A percentile compares a stretch with the other conserved stretches of the same genome.
Conservation (phyloP, 108 stramenopile genomes). For the Conticribra guillardii region DNA sequence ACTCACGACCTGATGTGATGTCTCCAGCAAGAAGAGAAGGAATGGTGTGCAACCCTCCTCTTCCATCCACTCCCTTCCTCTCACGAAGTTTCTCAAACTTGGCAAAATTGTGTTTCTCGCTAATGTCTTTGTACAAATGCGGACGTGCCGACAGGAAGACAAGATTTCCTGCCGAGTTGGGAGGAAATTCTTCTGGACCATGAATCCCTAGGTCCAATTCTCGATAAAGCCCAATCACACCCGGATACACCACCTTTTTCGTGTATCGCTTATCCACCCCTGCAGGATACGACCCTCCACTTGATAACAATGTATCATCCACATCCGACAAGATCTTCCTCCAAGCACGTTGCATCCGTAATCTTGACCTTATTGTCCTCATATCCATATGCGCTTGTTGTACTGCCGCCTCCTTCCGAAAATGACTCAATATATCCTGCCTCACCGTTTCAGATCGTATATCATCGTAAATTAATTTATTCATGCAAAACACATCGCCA, state of each 20-base stretch:
- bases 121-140: slow-evolving; percentile 97
- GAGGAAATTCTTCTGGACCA: slow-evolving; percentile 92
- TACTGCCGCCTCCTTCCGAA: slow-evolving; percentile 91
- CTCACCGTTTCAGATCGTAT: slow-evolving; percentile 86
- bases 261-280: slow-evolving; percentile 90
- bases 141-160: slow-evolving; percentile 98
- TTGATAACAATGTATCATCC: slow-evolving; percentile 95
- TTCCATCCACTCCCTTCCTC: slow-evolving; percentile 58
- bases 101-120: slow-evolving; percentile 88
- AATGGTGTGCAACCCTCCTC: slow-evolving; percentile 92
- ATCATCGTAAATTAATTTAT: slow-evolving; percentile 95
- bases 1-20: slow-evolving; percentile 90
- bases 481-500: slow-evolving; percentile 91
- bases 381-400: slow-evolving; percentile 85
- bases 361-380: slow-evolving; percentile 60
- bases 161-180: slow-evolving; percentile 87
- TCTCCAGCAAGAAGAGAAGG: slow-evolving; percentile 96
- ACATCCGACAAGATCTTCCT: slow-evolving; percentile 97
- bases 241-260: slow-evolving; percentile 94
- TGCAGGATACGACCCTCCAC: slow-evolving; percentile 95
- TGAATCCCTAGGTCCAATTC: slow-evolving; percentile 92
- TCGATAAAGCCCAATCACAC: slow-evolving; percentile 95
- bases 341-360: slow-evolving; percentile 77
- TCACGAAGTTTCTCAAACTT: slow-evolving; percentile 93
- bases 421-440: slow-evolving; percentile 91